Base-by-base conservation (phyloP, 495 filamentous ascomycete genomes). In the Rusavskia elegans region DNA sequence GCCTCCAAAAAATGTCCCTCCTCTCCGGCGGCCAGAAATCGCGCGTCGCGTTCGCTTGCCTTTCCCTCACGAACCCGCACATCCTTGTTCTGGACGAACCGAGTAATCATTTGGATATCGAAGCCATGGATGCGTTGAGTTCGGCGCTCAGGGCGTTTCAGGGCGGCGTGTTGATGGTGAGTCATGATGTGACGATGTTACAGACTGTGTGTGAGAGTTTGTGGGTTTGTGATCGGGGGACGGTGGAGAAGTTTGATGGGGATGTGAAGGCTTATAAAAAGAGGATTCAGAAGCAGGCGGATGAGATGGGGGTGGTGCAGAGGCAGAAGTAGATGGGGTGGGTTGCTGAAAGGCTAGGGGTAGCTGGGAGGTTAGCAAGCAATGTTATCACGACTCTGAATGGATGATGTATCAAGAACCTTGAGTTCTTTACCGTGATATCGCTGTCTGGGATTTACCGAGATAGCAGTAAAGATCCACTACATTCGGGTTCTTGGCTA, bases 61-160 rank as follows among this genome's bases (percentile, higher is more conserved):
- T 99, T 49, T 89, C 87, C 2, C 68, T 99, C 49, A 84, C 79
- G 21, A 94, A 96, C 66, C 92, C 92, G 16, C 92, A 99, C 63
- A 96, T 99, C 56, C 72, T 99, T 23, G 93, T 99, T 48, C 85
- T 99, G 41, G 92, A 99, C 75, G 92, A 99, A 63, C 92, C 92
- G 61, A 92, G 85, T 50, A 99, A 99, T 70, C 92, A 99, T 60
- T 70, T 99, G 61, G 92, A 99, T 79, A 96, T 99, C 60, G 92
- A 99, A 65, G 92, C 93, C 53, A 99, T 99, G 92, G 92, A 99
- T 69, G 92, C 93, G 11, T 67, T 99, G 16, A 78, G 83, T 1
- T 77, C 81, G 38, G 92, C 93, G 23, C 74, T 99, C 46, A 74
- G 78, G 57, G 77, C 81, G 54, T 99, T 97, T 67, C 75, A 93